Evolutionary conservation across 495 filamentous ascomycete genomes (phyloP).

Genomic region (Penicillium manginii): DNA sequence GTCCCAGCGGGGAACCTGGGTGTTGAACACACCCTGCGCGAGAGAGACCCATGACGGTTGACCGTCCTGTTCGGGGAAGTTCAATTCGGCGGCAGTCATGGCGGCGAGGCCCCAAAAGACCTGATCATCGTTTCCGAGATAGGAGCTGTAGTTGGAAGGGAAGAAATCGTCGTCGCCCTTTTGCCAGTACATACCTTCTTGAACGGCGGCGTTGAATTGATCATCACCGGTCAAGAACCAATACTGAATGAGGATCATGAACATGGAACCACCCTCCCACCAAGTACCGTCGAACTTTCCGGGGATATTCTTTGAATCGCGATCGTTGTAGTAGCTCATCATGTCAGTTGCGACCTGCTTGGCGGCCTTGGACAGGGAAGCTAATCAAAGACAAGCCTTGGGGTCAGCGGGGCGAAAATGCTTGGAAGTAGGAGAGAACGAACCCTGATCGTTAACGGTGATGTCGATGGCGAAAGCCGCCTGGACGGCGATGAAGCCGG

Average conservation of each 20-base stretch:
- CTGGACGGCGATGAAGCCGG: constrained; percentile 31
- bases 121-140: constrained; percentile 73
- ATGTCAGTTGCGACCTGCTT: constrained; percentile 65
- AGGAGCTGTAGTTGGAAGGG: constrained; percentile 53
- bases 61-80: constrained; percentile 64
- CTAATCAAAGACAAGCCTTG: constrained; percentile 31
- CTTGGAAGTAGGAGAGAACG: constrained; percentile 11
- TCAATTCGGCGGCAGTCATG: constrained; percentile 73
- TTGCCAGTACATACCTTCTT: constrained; percentile 69
- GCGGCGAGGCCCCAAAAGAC: constrained; percentile 80
- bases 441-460: constrained; percentile 39
- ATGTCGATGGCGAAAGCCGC: constrained; percentile 37
- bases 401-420: neutral
- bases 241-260: constrained; percentile 76
- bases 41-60: constrained; percentile 67
- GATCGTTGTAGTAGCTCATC: constrained; percentile 67
- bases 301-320: constrained; percentile 60
- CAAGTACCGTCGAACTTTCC: constrained; percentile 69
- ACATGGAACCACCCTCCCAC: constrained; percentile 80
- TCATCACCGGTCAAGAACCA: constrained; percentile 75
- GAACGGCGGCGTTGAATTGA: constrained; percentile 66
- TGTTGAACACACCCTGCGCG: constrained; percentile 64
- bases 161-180: constrained; percentile 70
- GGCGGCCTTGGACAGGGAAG: constrained; percentile 63
- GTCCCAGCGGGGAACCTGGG: constrained; percentile 71